Base-by-base conservation (phyloP, 352 stramenopile species). In the Pythium myriotylum region DNA sequence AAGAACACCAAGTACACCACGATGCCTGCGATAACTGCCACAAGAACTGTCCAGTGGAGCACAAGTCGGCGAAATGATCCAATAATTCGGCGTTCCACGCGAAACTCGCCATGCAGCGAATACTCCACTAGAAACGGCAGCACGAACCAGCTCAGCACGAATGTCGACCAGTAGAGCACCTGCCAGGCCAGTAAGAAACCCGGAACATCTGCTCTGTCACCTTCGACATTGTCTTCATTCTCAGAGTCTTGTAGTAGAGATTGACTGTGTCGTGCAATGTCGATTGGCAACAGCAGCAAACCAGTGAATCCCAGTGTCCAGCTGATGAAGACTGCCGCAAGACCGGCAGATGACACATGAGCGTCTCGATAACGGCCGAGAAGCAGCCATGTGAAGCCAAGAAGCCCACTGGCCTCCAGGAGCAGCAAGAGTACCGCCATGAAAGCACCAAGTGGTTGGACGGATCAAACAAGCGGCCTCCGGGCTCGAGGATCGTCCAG, bases 101-200 rank as follows among this genome's bases (percentile, higher is more conserved):
- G 54, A 58, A 92, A 90, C 67, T 89, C 80, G 19, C 83, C 83
- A 55, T 77, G 85, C 46, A 84, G 79, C 3, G 66, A 55, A 50
- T 81, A 84, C 67, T 92, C 83, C 41, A 74, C 67, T 17, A 90
- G 63, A n/a, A 89, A 70, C 3, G 83, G 83, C 29, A 92, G 65
- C 26, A 78, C 58, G 32, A 84, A 32, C 80, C 83, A 92, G 46
- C 79, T 84, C 46, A 92, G 65, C 29, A 71, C 5, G 54, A 92
- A 90, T 40, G 80, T 87, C 19, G 71, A 24, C 79, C 81, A 92
- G 56, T 92, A 92, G 8, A 92, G 55, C 48, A 73, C 35, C 59
- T 82, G 68, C 83, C 83, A 92, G 16, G 46, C 54, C 0, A 9
- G 16, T 9, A 91, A 26, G 26, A 73, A 83, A n/a, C 41, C 51